Percentiles rank a stretch among this genome's conserved stretches.
These are phyloP conservation scores for Chiua virens DNA, from an alignment of 768 basidiomycete species.

Conservation along the genomic window DNA sequence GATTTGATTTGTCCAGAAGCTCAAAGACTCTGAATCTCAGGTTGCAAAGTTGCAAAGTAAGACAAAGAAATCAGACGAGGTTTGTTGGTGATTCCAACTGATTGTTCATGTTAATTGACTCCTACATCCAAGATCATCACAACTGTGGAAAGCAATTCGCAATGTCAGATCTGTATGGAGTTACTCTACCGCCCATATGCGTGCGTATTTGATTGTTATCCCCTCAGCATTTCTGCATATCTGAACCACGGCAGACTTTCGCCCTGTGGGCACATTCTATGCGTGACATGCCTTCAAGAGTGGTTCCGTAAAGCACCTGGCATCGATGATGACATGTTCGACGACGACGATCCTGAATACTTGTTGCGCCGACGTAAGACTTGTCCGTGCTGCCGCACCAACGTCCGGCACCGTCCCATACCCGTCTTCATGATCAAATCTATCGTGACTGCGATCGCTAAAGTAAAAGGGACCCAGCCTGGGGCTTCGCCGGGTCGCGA, in stretches of 20 bases:
- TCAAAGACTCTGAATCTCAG: constrained; percentile 47
- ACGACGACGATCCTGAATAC: constrained; percentile 42
- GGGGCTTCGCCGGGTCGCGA: constrained; percentile 21
- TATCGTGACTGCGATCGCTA: constrained; percentile 49
- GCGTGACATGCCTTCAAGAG: constrained; percentile 66
- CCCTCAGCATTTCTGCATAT: neutral
- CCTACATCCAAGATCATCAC: constrained; percentile 53
- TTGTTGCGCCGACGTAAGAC: constrained; percentile 62
- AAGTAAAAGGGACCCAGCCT: constrained; percentile 35
- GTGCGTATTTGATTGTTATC: constrained; percentile 41
- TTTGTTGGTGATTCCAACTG: constrained; percentile 24
- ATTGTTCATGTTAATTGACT: neutral
- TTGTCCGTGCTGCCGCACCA: constrained; percentile 70
- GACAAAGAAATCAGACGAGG: constrained; percentile 57
- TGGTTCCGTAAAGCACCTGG: constrained; percentile 75
- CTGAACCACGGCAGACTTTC: constrained; percentile 47
- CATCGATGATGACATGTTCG: constrained; percentile 43
- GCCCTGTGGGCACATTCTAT: constrained; percentile 81
- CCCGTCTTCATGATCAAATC: constrained; percentile 70
- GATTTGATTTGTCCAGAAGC: constrained; percentile 31
- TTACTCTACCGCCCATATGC: constrained; percentile 61
- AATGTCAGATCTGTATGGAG: constrained; percentile 81
- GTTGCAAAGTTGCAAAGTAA: constrained; percentile 46
- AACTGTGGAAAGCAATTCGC: constrained; percentile 56
- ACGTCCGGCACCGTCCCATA: constrained; percentile 56